phyloP scores from a whole-genome alignment of 1,139 yeast species.

The Geotrichum cucujoidarum region DNA sequence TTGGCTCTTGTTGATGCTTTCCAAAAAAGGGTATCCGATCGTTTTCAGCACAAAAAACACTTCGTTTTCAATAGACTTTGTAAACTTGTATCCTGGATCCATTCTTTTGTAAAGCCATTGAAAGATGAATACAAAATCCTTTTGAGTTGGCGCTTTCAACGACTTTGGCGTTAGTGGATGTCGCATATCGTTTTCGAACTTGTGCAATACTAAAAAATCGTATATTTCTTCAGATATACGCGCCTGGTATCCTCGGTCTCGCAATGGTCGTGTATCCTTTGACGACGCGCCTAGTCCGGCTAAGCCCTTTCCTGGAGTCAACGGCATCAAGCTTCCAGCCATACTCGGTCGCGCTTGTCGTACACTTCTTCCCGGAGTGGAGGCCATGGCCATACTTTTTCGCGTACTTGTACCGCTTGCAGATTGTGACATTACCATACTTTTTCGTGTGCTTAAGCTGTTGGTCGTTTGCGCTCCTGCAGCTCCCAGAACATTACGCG shows the following conservation, averaged over 20 bases:
- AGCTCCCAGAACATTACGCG: no score
- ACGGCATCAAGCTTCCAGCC: background rate
- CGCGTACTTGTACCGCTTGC: no score
- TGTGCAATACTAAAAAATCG: conserved; percentile 56
- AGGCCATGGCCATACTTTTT: no score
- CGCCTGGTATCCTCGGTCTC: conserved; percentile 69
- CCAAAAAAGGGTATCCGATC: conserved; percentile 75
- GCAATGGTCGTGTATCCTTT: conserved; percentile 67
- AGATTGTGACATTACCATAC: background rate
- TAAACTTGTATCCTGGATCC: conserved; percentile 75
- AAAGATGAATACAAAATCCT: conserved; percentile 73
- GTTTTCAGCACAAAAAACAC: conserved; percentile 62
- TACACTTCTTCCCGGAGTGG: no score
- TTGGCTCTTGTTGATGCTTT: conserved; percentile 73
- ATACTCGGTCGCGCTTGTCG: background rate
- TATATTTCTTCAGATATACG: conserved; percentile 45
- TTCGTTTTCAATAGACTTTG: conserved; percentile 68
- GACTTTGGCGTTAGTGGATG: conserved; percentile 64
- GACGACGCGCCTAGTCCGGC: no score
- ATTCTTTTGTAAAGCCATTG: conserved; percentile 70
- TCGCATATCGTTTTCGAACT: conserved; percentile 69
- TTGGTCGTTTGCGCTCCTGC: background rate
- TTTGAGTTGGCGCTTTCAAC: conserved; percentile 76
- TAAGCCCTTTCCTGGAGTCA: no score
- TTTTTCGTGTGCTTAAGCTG: background rate